Conservation (phyloP, 192 early-diverging fungal species). For the Coemansia sp. region DNA sequence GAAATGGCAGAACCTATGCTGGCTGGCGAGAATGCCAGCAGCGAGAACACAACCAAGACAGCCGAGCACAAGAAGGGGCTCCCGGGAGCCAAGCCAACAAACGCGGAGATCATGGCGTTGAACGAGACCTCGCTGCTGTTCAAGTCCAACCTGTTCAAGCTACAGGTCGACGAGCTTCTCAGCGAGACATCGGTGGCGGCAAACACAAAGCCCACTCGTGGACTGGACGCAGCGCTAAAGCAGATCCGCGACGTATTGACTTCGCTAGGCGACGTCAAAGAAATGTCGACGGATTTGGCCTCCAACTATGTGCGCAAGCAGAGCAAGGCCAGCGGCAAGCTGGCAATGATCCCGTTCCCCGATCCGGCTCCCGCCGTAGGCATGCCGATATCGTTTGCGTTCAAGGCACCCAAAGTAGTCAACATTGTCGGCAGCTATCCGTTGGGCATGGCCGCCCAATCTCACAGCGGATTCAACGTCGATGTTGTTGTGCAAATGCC, state of each 20-base stretch:
- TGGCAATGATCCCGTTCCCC: conserved; percentile 67
- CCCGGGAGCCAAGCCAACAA: conserved; percentile 53
- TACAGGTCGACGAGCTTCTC: conserved; percentile 67
- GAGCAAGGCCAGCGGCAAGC: conserved; percentile 41
- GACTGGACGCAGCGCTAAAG: conserved; percentile 54
- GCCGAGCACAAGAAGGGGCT: conserved; percentile 2
- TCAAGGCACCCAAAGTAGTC: conserved; percentile 71
- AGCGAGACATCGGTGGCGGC: conserved; percentile 20
- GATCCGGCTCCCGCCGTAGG: conserved; percentile 70
- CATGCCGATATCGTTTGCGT: conserved; percentile 78
- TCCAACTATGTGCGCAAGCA: conserved; percentile 55
- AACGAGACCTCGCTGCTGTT: conserved; percentile 81
- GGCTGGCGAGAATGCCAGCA: conserved; percentile 2
- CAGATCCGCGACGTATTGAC: conserved; percentile 52
- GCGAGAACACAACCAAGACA: conserved; percentile 30
- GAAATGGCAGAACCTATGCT: conserved; percentile 20
- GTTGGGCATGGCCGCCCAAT: conserved; percentile 70
- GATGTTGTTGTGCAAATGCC: conserved; percentile 96
- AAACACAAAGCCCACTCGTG: conserved; percentile 29
- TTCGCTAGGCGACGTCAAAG: conserved; percentile 3
- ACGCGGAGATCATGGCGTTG: conserved; percentile 81
- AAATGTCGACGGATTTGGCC: conserved; percentile 36
- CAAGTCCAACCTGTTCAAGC: conserved; percentile 89
- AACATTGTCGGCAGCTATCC: conserved; percentile 88
- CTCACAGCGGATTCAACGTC: conserved; percentile 68